Base-by-base conservation (phyloP, 345 rosid species). In the Punica granatum region DNA sequence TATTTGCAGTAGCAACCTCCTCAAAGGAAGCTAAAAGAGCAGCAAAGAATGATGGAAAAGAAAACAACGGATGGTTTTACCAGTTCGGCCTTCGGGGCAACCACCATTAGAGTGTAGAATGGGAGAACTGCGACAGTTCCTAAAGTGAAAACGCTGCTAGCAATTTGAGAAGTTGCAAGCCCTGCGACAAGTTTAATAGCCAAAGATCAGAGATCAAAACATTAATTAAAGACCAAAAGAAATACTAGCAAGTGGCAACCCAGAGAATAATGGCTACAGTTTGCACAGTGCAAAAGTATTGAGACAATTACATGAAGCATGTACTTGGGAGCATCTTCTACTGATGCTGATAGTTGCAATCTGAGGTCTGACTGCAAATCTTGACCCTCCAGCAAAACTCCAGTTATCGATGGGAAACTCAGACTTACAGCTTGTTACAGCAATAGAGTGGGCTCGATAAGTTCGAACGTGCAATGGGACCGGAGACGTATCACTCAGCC, bases 71-170 rank as follows among this genome's bases (percentile, higher is more conserved):
- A 46, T 67, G 67, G 82, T 72, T n/a, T n/a, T 74, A 90, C 97
- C 77, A 90, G 58, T 73, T 87, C 76, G 37, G 98, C 86, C 70
- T 87, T 87, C 11, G 98, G 98, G 66, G 98, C 98, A 13, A 86
- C 76, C 41, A 93, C 88, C 98, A 93, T 93, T 49, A 93, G 86
- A 7, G 92, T 78, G 76, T 93, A 93, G 80, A 89, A 93, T 4
- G 97, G 97, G 32, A 93, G 92, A 76, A 93, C 98, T 5, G 88
- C 85, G 9, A 75, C 84, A 2, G 97, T 93, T 70, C 96, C 98
- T 69, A 83, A 67, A 0, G 91, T 83, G 75, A 93, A 93, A 19
- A 75, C 81, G 67, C 63, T 83, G 69, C 85, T 85, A 51, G 92
- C 96, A 11, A 87, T 72, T 70, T 90, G 96, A 67, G 96, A 67